phyloP scores from a whole-genome alignment of 2,329 filamentous ascomycete species.

The Plectosphaerella cucumerina region DNA sequence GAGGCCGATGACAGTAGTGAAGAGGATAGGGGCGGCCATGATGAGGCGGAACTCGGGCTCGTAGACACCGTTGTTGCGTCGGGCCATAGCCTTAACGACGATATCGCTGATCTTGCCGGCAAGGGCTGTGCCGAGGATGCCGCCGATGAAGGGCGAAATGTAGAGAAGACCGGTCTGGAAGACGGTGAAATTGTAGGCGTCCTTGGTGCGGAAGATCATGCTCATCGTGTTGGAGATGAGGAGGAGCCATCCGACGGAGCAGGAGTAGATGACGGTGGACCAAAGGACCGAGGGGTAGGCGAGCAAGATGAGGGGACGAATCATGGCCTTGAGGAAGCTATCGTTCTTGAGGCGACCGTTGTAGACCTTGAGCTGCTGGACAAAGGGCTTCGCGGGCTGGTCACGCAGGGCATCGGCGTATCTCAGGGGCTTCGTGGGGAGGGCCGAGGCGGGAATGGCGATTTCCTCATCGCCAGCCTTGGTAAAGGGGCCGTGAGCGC shows the following conservation, averaged over 20 bases:
- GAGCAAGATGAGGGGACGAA: conserved; percentile 80
- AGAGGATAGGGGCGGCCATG: conserved; percentile 76
- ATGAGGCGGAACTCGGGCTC: conserved; percentile 90
- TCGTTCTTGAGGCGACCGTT: conserved; percentile 76
- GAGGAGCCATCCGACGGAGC: conserved; percentile 92
- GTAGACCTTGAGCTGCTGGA: conserved; percentile 70
- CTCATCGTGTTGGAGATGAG: conserved; percentile 87
- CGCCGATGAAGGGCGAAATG: conserved; percentile 83
- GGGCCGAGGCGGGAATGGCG: conserved; percentile 24
- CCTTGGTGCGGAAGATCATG: conserved; percentile 67
- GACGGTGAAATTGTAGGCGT: conserved; percentile 74
- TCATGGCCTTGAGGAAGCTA: conserved; percentile 72
- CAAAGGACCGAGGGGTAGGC: conserved; percentile 86
- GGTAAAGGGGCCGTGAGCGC: conserved; percentile 14
- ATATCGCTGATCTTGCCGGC: conserved; percentile 85
- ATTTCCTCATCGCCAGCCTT: conserved; percentile 33
- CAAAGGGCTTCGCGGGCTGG: conserved; percentile 65
- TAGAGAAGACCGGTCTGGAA: conserved; percentile 84
- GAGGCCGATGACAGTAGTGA: conserved; percentile 78
- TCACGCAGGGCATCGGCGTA: conserved; percentile 71
- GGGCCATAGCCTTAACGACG: conserved; percentile 76
- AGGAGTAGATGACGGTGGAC: conserved; percentile 79
- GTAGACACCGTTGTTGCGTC: conserved; percentile 75
- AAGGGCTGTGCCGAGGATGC: conserved; percentile 84
- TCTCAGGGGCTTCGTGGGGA: conserved; percentile 24